phyloP scores from a whole-genome alignment of 2,329 filamentous ascomycete species.

The Tolypocladium amazonense region DNA sequence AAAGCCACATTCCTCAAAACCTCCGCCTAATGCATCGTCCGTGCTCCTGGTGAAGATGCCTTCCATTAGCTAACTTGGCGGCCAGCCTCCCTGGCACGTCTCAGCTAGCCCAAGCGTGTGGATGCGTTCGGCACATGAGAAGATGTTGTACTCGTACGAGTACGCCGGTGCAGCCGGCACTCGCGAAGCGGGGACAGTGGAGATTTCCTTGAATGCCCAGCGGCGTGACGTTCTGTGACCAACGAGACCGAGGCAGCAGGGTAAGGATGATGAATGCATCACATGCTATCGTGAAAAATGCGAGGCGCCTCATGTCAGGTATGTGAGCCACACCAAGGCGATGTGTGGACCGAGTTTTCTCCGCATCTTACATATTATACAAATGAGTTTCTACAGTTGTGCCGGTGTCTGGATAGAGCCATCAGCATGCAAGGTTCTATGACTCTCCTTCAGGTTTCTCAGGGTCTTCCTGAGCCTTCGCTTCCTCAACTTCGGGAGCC shows the following conservation, averaged over 20 bases:
- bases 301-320: no score
- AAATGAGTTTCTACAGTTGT: neutral
- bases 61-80: no score
- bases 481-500: neutral
- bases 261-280: neutral
- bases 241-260: neutral
- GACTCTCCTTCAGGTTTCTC: neutral
- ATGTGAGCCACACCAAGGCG: no score
- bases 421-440: neutral
- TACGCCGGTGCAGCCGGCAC: no score
- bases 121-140: slow-evolving; percentile 2
- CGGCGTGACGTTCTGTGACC: neutral
- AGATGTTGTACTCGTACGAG: neutral
- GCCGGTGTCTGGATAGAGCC: neutral
- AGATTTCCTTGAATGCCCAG: neutral
- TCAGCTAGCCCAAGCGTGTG: no score
- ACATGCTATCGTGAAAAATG: neutral
- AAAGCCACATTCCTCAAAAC: no score
- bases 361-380: neutral
- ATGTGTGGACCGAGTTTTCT: neutral
- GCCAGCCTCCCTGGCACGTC: no score
- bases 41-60: neutral
- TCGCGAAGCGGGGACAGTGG: no score
- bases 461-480: neutral
- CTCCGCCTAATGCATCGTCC: neutral